Conservation (phyloP, 176 grass and related monocot genomes). For the Oryza coarctata region DNA sequence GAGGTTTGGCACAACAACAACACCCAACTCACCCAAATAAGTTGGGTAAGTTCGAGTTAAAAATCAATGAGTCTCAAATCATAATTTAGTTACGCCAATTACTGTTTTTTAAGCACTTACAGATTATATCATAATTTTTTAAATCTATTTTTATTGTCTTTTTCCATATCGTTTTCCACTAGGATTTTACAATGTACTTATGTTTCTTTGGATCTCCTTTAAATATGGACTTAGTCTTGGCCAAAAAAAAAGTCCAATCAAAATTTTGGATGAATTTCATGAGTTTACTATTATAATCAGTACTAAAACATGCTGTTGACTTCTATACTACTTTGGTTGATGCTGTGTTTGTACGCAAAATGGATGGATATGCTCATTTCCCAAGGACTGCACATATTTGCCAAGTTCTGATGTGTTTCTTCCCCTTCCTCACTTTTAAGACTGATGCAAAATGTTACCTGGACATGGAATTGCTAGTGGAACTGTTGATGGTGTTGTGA, state of each 20-base stretch:
- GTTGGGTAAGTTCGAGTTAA: too few relatives aligned
- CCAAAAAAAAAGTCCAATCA: neutral
- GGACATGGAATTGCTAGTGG: conserved; percentile 12
- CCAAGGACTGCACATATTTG: neutral
- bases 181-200: too few relatives aligned
- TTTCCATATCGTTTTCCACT: too few relatives aligned
- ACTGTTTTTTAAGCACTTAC: too few relatives aligned
- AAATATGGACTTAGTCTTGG: too few relatives aligned
- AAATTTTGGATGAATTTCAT: neutral
- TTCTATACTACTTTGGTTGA: neutral
- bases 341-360: neutral
- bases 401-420: conserved; percentile 20
- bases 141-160: too few relatives aligned
- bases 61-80: too few relatives aligned
- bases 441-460: conserved; percentile 48
- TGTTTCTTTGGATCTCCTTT: too few relatives aligned
- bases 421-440: conserved; percentile 20
- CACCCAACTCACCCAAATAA: too few relatives aligned
- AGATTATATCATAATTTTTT: too few relatives aligned
- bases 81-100: too few relatives aligned
- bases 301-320: neutral
- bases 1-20: too few relatives aligned
- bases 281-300: neutral
- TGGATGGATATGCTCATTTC: neutral
- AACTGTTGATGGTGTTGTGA: conserved; percentile 29